Evolutionary conservation across 176 grass and related monocot genomes (phyloP).

Genomic region (Eragrostis curvula): DNA sequence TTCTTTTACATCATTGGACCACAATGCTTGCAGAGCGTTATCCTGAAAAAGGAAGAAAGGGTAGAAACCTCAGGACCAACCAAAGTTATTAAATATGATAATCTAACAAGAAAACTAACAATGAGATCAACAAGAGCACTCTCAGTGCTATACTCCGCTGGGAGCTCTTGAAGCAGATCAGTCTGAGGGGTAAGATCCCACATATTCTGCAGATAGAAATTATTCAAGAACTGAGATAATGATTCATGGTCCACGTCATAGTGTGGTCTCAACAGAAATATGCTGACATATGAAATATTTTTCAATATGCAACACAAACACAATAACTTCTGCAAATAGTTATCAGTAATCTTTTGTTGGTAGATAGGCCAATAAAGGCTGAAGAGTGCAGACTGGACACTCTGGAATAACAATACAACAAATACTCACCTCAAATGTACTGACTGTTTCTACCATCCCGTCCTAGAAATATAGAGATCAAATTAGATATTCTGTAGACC

Average conservation of each 20-base stretch:
- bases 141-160: constrained; percentile 59
- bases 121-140: constrained; percentile 55
- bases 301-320: constrained; percentile 1
- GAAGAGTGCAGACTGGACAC: not conserved
- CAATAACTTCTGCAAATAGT: not conserved
- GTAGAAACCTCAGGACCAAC: not conserved
- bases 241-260: not conserved
- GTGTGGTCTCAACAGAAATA: not conserved
- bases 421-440: constrained; percentile 40
- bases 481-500: not conserved
- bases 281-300: not conserved
- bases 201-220: constrained; percentile 50
- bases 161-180: constrained; percentile 60
- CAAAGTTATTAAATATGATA: constrained; percentile 12
- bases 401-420: not conserved
- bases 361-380: not conserved
- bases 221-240: not conserved
- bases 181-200: constrained; percentile 57
- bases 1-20: constrained; percentile 48
- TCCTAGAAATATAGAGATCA: constrained; percentile 34
- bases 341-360: not conserved
- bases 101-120: constrained; percentile 51
- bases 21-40: constrained; percentile 64
- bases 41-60: constrained; percentile 41
- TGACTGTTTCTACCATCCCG: not conserved